Evolutionary conservation across 768 basidiomycete genomes (phyloP), one percentile per base, ranked within the genome.

Genomic region (Lactarius psammicola): DNA sequence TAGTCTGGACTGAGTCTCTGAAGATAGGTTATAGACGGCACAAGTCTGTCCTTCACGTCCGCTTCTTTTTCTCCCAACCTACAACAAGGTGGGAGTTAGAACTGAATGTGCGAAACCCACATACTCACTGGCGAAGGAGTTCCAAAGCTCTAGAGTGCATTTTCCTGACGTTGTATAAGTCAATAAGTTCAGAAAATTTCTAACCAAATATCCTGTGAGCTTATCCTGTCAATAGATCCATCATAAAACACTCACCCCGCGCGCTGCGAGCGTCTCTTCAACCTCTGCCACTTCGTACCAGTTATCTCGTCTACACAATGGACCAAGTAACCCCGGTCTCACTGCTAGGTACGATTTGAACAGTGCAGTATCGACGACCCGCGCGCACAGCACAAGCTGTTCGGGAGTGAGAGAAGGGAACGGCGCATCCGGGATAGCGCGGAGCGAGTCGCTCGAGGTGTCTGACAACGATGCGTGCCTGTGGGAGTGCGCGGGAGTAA

Each of bases 271-370:
- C 66, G 94, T 85, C 73, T 91, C 94, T 74, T 99, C 95, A 1
- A 95, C 92, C 71, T 95, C 92, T 5, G 86, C 87, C 1, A 98
- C 95, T 73, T 98, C 97, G 75, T 96, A 98, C 94, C 95, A 99
- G 75, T 97, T 98, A 2, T 92, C 85, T 30, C 96, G 79, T 51
- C 96, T 84, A 76, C 96, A 98, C 58, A 98, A 76, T 34, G 92
- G 86, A 0, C 92, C 94, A 11, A 98, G 78, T 63, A 99, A 78
- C 15, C 82, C 84, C 0, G 96, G 94, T 53, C 89, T 81, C 49
- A 89, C 88, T 26, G 92, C 81, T 26, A 98, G 78, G 75, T 96
- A 97, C 3, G 90, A 87, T 77, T 97, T 96, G 77, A 98, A 95
- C 69, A 98, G 78, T 10, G 92, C 95, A 1, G 97, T 98, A 72